phyloP scores from a whole-genome alignment of 345 rosid species.

The Lepidium sativum region DNA sequence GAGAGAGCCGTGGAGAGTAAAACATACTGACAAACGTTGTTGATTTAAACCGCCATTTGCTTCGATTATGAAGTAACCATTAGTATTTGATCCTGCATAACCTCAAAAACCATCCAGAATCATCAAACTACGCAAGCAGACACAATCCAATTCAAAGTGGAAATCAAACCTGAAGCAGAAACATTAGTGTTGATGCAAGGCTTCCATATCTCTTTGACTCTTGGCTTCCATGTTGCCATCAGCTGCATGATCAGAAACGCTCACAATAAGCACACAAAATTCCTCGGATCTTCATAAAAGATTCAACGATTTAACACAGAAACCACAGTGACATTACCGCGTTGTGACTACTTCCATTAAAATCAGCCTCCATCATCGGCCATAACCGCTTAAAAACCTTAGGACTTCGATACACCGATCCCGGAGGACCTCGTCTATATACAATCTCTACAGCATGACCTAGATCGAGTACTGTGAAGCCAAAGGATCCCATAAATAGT shows the following conservation, averaged over 20 bases:
- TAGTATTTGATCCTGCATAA: conserved; percentile 49
- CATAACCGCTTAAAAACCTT: conserved; percentile 70
- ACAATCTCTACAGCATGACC: conserved; percentile 49
- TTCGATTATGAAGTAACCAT: conserved; percentile 90
- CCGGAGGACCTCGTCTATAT: conserved; percentile 50
- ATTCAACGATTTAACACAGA: not conserved
- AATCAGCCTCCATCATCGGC: conserved; percentile 77
- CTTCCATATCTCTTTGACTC: conserved; percentile 48
- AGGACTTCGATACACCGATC: conserved; percentile 84
- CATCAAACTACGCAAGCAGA: not conserved
- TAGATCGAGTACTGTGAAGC: conserved; percentile 57
- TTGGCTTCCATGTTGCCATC: conserved; percentile 56
- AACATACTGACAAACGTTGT: conserved; percentile 92
- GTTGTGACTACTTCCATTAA: conserved; percentile 40
- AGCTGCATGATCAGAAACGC: conserved; percentile 50
- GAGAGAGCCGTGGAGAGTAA: conserved; percentile 6
- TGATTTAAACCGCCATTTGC: conserved; percentile 98
- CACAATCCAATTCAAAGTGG: not conserved
- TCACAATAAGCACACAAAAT: not conserved
- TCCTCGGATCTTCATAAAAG: not conserved
- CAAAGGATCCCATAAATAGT: conserved; percentile 79
- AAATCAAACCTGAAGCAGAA: conserved; percentile 50
- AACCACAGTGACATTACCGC: conserved; percentile 38
- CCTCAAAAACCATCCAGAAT: conserved; percentile 12
- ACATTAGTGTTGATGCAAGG: conserved; percentile 44